These are phyloP conservation scores for Orbilia ellipsospora DNA, from an alignment of 2,329 filamentous ascomycete genomes.

Conservation along the genomic window DNA sequence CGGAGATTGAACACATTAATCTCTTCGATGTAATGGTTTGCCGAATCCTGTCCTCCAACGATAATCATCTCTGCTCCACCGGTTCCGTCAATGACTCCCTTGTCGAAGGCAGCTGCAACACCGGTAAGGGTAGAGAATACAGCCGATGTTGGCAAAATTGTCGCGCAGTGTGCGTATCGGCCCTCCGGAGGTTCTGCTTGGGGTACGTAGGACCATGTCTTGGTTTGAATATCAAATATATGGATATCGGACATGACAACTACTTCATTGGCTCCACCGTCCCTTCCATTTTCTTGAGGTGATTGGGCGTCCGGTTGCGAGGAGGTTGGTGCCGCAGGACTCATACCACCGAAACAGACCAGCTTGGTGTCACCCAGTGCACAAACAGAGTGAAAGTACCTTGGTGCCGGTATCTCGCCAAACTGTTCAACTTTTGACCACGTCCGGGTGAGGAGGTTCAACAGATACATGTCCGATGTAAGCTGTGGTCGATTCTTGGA, in stretches of 20 bases:
- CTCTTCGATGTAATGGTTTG: conserved; percentile 99
- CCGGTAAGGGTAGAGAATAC: conserved; percentile 81
- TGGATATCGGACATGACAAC: conserved; percentile 98
- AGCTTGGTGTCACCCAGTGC: conserved; percentile 92
- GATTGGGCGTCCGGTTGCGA: conserved; percentile 28
- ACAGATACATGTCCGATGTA: conserved; percentile 90
- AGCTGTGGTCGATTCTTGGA: conserved; percentile 85
- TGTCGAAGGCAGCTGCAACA: conserved; percentile 72
- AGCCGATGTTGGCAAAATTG: conserved; percentile 87
- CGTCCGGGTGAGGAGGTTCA: conserved; percentile 89
- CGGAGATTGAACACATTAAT: conserved; percentile 98
- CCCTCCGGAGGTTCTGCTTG: conserved; percentile 87
- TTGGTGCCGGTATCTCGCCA: conserved; percentile 86
- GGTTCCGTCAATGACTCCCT: conserved; percentile 87
- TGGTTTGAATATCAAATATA: conserved; percentile 86
- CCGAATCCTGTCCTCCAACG: conserved; percentile 93
- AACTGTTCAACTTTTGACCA: conserved; percentile 89
- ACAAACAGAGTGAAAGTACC: conserved; percentile 98
- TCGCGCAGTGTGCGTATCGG: conserved; percentile 95
- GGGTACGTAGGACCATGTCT: conserved; percentile 84
- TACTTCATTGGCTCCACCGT: conserved; percentile 79
- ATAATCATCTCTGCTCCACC: conserved; percentile 98
- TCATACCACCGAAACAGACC: conserved; percentile 99
- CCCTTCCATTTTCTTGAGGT: conserved; percentile 32
- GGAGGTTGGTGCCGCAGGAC: conserved; percentile 66